These are phyloP conservation scores for Bryopsis sp. DNA, from an alignment of 139 green algal species.

Conservation along the genomic window DNA sequence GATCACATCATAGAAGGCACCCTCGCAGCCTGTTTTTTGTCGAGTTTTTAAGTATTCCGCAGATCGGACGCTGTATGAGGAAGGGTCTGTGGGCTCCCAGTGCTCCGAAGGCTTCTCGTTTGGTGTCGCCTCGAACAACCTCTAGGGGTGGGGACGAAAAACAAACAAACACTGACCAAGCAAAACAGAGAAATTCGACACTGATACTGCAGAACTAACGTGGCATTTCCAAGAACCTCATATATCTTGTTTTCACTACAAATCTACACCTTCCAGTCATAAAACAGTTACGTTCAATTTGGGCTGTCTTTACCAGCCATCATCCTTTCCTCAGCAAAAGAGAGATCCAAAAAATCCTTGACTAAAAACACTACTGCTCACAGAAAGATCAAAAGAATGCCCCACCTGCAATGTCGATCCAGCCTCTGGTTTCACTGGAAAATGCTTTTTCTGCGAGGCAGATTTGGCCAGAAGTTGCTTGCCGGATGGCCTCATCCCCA, in stretches of 20 bases:
- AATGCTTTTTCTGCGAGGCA: not conserved
- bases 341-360: not conserved
- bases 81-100: conserved; percentile 2
- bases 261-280: not conserved
- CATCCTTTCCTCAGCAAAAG: not conserved
- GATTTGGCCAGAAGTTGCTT: too few species aligned
- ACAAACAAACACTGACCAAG: not conserved
- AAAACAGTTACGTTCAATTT: not conserved
- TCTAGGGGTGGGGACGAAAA: not conserved
- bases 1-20: conserved; percentile 59
- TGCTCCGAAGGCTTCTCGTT: not conserved
- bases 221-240: too few species aligned
- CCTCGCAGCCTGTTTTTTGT: conserved; percentile 34
- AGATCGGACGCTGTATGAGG: conserved; percentile 6
- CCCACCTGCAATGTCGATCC: not conserved
- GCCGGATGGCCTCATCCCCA: too few species aligned
- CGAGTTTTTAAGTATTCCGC: conserved; percentile 12
- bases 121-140: not conserved
- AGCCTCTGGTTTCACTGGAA: not conserved
- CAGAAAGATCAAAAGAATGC: not conserved
- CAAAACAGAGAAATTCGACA: not conserved
- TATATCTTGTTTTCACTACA: too few species aligned
- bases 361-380: not conserved
- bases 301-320: not conserved
- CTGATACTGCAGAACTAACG: not conserved